phyloP scores from a whole-genome alignment of 177 flowering plant species.

The Telopea speciosissima region DNA sequence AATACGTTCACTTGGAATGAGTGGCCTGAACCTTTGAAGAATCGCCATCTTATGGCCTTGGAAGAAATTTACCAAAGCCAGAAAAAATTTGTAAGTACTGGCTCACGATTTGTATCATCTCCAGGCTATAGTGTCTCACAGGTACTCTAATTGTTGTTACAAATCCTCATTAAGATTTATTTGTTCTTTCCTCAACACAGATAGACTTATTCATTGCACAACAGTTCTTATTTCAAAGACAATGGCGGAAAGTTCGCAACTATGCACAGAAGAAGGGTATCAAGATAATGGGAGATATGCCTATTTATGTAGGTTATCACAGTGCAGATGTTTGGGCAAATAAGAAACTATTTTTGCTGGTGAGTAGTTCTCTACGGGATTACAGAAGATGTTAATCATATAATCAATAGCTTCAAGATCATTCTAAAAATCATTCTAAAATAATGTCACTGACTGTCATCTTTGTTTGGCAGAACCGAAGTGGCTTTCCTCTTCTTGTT shows the following conservation, averaged over 20 bases:
- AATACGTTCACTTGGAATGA: slow-evolving; percentile 72
- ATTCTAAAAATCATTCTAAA: background rate
- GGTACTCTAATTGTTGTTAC: slow-evolving; percentile 1
- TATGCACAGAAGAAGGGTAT: slow-evolving; percentile 81
- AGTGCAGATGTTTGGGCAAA: slow-evolving; percentile 99
- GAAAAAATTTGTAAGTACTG: slow-evolving; percentile 63
- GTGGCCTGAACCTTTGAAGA: slow-evolving; percentile 89
- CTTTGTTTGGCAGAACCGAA: slow-evolving; percentile 51
- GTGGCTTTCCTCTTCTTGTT: slow-evolving; percentile 75
- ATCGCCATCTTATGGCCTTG: slow-evolving; percentile 82
- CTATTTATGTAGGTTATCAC: slow-evolving; percentile 96
- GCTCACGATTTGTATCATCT: background rate
- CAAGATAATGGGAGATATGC: slow-evolving; percentile 98
- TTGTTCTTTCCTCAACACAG: slow-evolving; percentile 35
- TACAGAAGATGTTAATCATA: background rate
- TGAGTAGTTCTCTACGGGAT: slow-evolving; percentile 26
- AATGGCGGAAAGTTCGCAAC: slow-evolving; percentile 83
- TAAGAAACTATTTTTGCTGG: slow-evolving; percentile 75
- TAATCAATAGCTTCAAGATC: background rate
- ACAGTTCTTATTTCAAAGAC: slow-evolving; percentile 92
- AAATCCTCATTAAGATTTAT: background rate
- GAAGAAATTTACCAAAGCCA: slow-evolving; percentile 65
- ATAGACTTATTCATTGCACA: slow-evolving; percentile 76
- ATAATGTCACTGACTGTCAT: slow-evolving; percentile 1
- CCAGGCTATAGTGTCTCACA: background rate